These are phyloP conservation scores for Parietichytrium sp. DNA, from an alignment of 108 stramenopile species.

Conservation along the genomic window DNA sequence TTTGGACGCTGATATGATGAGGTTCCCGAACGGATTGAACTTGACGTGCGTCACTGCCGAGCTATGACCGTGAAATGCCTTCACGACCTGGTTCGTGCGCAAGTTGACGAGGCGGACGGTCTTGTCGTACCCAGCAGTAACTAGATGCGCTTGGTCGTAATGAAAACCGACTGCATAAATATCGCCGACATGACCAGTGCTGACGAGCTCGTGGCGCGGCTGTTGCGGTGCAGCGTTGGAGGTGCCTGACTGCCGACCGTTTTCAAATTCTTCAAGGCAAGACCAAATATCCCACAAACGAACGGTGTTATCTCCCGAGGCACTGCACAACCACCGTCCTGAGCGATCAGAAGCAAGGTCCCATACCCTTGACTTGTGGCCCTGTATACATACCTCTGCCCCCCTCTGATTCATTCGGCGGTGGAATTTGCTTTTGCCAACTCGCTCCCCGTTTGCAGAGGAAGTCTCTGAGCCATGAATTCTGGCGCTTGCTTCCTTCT, in stretches of 20 bases:
- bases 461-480: too few species aligned
- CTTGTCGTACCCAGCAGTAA: slow-evolving; percentile 21
- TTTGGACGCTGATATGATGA: background rate
- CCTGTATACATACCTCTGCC: slow-evolving; percentile 5
- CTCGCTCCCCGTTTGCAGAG: too few species aligned
- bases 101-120: slow-evolving; percentile 28
- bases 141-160: slow-evolving; percentile 9
- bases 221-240: background rate
- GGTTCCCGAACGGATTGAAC: slow-evolving; percentile 15
- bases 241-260: background rate
- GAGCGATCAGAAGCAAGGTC: background rate
- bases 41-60: background rate
- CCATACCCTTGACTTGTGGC: slow-evolving; percentile 22
- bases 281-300: slow-evolving; percentile 35
- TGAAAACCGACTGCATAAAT: slow-evolving; percentile 2
- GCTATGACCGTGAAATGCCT: background rate
- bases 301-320: slow-evolving; percentile 21
- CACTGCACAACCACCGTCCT: background rate
- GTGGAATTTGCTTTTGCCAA: too few species aligned
- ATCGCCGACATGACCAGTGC: slow-evolving; percentile 22
- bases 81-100: slow-evolving; percentile 19
- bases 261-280: background rate
- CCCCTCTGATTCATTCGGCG: slow-evolving; percentile 2
- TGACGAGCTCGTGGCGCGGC: background rate
- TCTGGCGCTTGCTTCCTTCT: too few species aligned